phyloP scores from a whole-genome alignment of 768 basidiomycete species.

The Podaxis rugospora region DNA sequence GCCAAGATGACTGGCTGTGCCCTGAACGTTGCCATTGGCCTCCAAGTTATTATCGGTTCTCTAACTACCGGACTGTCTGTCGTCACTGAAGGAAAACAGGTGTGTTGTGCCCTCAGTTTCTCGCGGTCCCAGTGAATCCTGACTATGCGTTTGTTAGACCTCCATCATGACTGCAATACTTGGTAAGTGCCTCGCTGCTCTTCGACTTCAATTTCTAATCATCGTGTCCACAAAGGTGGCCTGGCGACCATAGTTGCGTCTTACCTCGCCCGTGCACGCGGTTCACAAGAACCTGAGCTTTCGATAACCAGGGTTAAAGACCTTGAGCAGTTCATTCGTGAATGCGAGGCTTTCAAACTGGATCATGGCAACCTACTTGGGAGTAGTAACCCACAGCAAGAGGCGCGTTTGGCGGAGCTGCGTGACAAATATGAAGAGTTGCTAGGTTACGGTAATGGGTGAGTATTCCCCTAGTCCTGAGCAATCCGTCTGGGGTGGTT shows the following conservation, averaged over 20 bases:
- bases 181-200: slow-evolving; percentile 21
- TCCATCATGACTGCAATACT: slow-evolving; percentile 32
- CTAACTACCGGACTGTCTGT: slow-evolving; percentile 59
- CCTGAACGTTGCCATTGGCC: slow-evolving; percentile 47
- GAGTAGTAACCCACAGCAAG: slow-evolving; percentile 22
- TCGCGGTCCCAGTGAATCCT: background rate
- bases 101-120: slow-evolving; percentile 15
- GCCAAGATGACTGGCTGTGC: slow-evolving; percentile 36
- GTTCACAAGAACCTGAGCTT: slow-evolving; percentile 65
- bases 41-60: slow-evolving; percentile 63
- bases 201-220: background rate
- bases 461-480: background rate
- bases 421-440: slow-evolving; percentile 26
- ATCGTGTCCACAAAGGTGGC: slow-evolving; percentile 39
- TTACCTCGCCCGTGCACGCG: slow-evolving; percentile 66
- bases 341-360: slow-evolving; percentile 50
- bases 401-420: slow-evolving; percentile 22
- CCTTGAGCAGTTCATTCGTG: slow-evolving; percentile 64
- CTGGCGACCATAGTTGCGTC: slow-evolving; percentile 64
- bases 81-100: slow-evolving; percentile 36
- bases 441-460: slow-evolving; percentile 26
- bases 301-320: slow-evolving; percentile 53
- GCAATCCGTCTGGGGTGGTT: too few species aligned
- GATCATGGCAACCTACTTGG: slow-evolving; percentile 46
- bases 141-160: slow-evolving; percentile 23